Conservation (phyloP, 129 eudicot species). For the Escallonia herrerae region DNA sequence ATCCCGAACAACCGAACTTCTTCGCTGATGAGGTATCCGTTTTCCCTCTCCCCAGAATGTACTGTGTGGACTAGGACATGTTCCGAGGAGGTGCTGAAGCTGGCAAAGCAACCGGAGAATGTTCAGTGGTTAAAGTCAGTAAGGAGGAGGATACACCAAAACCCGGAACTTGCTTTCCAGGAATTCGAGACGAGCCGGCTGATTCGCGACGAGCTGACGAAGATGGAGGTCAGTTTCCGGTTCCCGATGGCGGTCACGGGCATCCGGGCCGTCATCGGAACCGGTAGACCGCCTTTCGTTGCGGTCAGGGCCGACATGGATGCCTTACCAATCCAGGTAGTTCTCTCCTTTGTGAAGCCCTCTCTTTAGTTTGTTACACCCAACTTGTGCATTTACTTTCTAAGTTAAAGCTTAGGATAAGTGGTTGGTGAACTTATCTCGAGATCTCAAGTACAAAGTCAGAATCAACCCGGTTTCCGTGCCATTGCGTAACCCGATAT, state of each 20-base stretch:
- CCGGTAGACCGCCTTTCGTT: conserved; percentile 42
- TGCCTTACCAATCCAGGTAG: conserved; percentile 47
- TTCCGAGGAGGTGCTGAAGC: conserved; percentile 13
- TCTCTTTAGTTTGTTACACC: no score
- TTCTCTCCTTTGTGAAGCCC: no score
- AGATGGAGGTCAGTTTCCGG: conserved; percentile 18
- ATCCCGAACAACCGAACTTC: background rate
- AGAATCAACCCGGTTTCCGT: no score
- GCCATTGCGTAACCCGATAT: no score
- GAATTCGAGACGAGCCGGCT: conserved; percentile 34
- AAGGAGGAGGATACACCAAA: conserved; percentile 33
- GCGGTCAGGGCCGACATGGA: conserved; percentile 49
- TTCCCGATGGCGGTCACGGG: conserved; percentile 38
- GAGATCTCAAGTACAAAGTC: no score
- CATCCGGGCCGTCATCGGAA: conserved; percentile 34
- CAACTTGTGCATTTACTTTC: no score
- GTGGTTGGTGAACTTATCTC: no score
- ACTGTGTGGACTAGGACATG: conserved; percentile 16
- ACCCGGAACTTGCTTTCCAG: conserved; percentile 43
- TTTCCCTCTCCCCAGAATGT: background rate
- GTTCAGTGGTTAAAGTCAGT: conserved; percentile 24
- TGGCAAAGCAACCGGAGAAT: conserved; percentile 18
- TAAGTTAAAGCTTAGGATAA: no score
- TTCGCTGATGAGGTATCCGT: background rate
- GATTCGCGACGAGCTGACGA: conserved; percentile 21